Evolutionary conservation across 108 stramenopile species (phyloP), one percentile per base, ranked within the genome.

Genomic region (Pseudonitzschia multistriata): DNA sequence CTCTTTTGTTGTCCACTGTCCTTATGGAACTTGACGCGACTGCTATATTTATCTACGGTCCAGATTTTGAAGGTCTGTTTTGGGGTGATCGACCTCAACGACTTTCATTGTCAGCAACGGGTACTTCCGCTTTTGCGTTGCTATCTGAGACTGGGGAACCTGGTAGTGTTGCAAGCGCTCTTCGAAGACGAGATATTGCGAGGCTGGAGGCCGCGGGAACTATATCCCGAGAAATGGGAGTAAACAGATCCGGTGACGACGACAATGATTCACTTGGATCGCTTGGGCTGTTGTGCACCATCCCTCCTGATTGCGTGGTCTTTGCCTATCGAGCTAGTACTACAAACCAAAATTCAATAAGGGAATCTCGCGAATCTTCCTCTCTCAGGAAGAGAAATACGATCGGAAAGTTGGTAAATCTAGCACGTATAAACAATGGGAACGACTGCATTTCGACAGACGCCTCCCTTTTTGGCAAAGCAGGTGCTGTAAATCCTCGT

Each of bases 81-180:
- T 91, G 93, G 93, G 93, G 93, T 14, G 93, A 94, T 68, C 77
- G 93, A 67, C 93, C 93, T 33, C 90, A 94, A 60, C 68, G 90
- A n/a, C 78, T 87, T 30, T 91, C 90, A 14, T 78, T 94, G n/a
- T 81, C 93, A 5, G 86, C 93, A 30, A 89, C 90, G 21, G 90
- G 84, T 35, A 91, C 90, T 5, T 78, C 87, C 24, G 73, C 85
- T 30, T 91, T 94, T 70, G 81, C 88, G 5, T 76, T 85, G 77
- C 84, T 94, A 31, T 85, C 90, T 11, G 88, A 88, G 53, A 88
- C 84, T 56, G 88, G 88, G 11, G 93, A 94, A 74, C 84, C 85
- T 33, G 90, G 88, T 36, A 89, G 90, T 73, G 85, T 94, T 29
- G 90, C 90, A 13, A 86, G 88, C 19, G 88, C 89, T 24, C 76